A percentile compares a stretch with the other conserved stretches of the same genome.
Evolutionary conservation across 805 yeast species (phyloP).

Genomic region (Cephaloascus albidus): DNA sequence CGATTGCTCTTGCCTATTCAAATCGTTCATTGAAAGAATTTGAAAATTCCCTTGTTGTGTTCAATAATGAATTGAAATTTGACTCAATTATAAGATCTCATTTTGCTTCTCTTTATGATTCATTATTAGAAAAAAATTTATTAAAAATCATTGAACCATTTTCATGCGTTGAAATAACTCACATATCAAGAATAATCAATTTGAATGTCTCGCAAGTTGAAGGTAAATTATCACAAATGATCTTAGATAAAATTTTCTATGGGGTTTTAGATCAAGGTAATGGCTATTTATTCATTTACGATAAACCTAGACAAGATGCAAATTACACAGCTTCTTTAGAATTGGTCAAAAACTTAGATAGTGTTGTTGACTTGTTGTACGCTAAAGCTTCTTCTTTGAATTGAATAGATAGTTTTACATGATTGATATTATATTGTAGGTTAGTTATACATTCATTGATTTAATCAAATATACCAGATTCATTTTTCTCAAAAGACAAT

Average conservation of each 20-base stretch:
- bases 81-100: conserved; percentile 89
- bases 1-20: conserved; percentile 82
- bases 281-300: conserved; percentile 92
- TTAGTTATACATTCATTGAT: conserved; percentile 5
- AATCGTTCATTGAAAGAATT: conserved; percentile 87
- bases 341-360: conserved; percentile 77
- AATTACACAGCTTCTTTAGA: conserved; percentile 84
- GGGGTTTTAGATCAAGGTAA: conserved; percentile 98
- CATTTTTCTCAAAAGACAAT: conserved; percentile 33
- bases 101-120: conserved; percentile 87
- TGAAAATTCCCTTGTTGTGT: conserved; percentile 69
- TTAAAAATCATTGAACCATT: conserved; percentile 94
- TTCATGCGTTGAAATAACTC: conserved; percentile 89
- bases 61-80: conserved; percentile 65
- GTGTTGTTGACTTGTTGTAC: conserved; percentile 81
- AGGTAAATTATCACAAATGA: conserved; percentile 93
- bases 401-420: conserved; percentile 17
- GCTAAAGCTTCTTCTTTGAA: conserved; percentile 87
- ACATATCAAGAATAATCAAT: conserved; percentile 81
- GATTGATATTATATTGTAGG: conserved; percentile 1
- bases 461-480: conserved; percentile 28
- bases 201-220: conserved; percentile 83
- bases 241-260: conserved; percentile 85
- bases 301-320: conserved; percentile 80
- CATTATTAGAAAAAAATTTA: conserved; percentile 84